These are phyloP conservation scores for Ogataea kodamae DNA, from an alignment of 805 yeast species.

Conservation along the genomic window DNA sequence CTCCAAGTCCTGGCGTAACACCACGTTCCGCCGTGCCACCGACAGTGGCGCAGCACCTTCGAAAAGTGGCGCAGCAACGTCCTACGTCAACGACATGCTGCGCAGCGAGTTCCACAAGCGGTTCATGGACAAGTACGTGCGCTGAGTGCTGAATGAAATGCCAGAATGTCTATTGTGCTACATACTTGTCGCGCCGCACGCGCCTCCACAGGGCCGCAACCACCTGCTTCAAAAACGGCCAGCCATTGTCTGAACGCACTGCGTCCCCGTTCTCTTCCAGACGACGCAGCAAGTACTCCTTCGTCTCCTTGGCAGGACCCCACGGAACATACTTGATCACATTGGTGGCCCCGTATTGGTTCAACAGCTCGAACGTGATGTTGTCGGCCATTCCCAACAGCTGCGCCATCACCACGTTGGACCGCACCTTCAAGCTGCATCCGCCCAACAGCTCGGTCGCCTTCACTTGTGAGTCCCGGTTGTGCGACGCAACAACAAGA, in stretches of 20 bases:
- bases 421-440: slow-evolving; percentile 32
- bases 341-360: slow-evolving; percentile 60
- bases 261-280: slow-evolving; percentile 96
- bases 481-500: slow-evolving; percentile 89
- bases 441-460: slow-evolving; percentile 55
- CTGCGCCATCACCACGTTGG: slow-evolving; percentile 83
- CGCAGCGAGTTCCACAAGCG: slow-evolving; percentile 40
- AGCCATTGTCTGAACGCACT: slow-evolving; percentile 79
- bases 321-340: slow-evolving; percentile 94
- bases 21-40: slow-evolving; percentile 27
- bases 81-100: slow-evolving; percentile 31
- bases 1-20: slow-evolving; percentile 36
- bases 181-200: too few relatives aligned
- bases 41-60: slow-evolving; percentile 21
- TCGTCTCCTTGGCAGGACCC: slow-evolving; percentile 95
- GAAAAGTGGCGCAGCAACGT: slow-evolving; percentile 20
- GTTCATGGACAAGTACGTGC: slow-evolving; percentile 40
- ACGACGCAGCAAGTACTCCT: slow-evolving; percentile 83
- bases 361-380: slow-evolving; percentile 70
- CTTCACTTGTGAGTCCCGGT: slow-evolving; percentile 67
- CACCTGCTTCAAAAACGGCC: slow-evolving; percentile 62
- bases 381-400: slow-evolving; percentile 95
- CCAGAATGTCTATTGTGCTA: too few relatives aligned
- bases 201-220: slow-evolving; percentile 34
- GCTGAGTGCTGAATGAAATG: too few relatives aligned